A percentile compares a stretch with the other conserved stretches of the same genome.
phyloP scores from a whole-genome alignment of 441 rosid species.

The Pelargonium australe region DNA sequence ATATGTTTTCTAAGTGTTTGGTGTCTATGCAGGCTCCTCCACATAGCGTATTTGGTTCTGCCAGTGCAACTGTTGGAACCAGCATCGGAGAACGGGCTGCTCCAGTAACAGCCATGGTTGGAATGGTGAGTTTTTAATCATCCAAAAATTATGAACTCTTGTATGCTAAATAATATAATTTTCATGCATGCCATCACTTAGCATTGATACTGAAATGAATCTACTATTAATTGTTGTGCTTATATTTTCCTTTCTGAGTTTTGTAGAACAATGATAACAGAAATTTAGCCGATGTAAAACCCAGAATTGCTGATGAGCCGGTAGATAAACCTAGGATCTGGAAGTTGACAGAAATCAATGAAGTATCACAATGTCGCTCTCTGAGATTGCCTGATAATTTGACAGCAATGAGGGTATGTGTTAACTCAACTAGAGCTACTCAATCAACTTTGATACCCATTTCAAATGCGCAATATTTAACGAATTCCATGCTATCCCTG shows the following conservation, averaged over 20 bases:
- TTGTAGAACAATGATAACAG: constrained; percentile 51
- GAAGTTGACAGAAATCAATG: constrained; percentile 77
- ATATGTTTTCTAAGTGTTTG: constrained; percentile 14
- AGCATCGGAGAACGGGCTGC: constrained; percentile 48
- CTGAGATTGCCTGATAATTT: constrained; percentile 64
- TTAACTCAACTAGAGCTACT: constrained; percentile 6
- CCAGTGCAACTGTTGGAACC: constrained; percentile 45
- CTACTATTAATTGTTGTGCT: constrained; percentile 5
- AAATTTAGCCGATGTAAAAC: constrained; percentile 55
- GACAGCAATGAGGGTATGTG: constrained; percentile 56
- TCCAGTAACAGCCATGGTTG: constrained; percentile 49
- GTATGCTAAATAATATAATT: neutral
- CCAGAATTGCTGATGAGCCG: constrained; percentile 59
- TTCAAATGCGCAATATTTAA: neutral
- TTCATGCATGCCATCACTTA: neutral
- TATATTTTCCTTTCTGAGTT: constrained; percentile 20
- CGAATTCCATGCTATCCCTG: neutral
- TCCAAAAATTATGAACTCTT: neutral
- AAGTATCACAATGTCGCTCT: constrained; percentile 69
- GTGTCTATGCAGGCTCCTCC: constrained; percentile 43
- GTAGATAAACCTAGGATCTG: constrained; percentile 61
- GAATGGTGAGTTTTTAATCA: constrained; percentile 37
- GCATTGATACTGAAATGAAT: neutral
- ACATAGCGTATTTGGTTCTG: constrained; percentile 40
- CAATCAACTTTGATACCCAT: constrained; percentile 1